These are phyloP conservation scores for Penicillium pancosmium DNA, from an alignment of 495 filamentous ascomycete species.

Conservation along the genomic window DNA sequence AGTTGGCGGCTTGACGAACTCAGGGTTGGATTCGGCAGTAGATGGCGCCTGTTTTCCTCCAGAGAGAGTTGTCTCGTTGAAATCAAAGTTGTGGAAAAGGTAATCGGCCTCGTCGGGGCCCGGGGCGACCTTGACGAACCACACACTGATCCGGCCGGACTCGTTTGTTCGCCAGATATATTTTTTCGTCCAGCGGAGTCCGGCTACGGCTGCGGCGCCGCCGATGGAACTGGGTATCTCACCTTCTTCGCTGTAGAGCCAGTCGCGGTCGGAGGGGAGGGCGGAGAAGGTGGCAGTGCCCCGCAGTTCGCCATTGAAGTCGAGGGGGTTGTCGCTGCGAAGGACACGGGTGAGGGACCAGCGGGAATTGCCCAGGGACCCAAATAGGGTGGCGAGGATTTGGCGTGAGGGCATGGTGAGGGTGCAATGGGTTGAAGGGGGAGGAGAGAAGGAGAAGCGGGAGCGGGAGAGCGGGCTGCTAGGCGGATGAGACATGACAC, in stretches of 20 bases:
- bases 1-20: conserved; percentile 32
- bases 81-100: conserved; percentile 49
- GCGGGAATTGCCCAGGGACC: conserved; percentile 33
- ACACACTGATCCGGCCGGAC: conserved; percentile 41
- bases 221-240: conserved; percentile 34
- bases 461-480: neutral
- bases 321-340: conserved; percentile 46
- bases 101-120: conserved; percentile 45
- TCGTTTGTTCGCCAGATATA: conserved; percentile 48
- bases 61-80: conserved; percentile 13
- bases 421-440: neutral
- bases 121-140: conserved; percentile 47
- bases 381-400: conserved; percentile 31
- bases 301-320: conserved; percentile 43
- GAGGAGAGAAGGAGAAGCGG: neutral
- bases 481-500: no score
- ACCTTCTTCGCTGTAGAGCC: conserved; percentile 51
- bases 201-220: conserved; percentile 18
- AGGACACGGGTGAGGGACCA: conserved; percentile 47
- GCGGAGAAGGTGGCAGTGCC: conserved; percentile 46
- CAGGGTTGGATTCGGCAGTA: neutral
- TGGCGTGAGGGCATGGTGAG: conserved; percentile 22
- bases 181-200: conserved; percentile 48
- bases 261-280: conserved; percentile 27
- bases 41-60: neutral